Evolutionary conservation across 108 stramenopile genomes (phyloP), one percentile per base, ranked within the genome.

Genomic region (Discostella stelligeroides): DNA sequence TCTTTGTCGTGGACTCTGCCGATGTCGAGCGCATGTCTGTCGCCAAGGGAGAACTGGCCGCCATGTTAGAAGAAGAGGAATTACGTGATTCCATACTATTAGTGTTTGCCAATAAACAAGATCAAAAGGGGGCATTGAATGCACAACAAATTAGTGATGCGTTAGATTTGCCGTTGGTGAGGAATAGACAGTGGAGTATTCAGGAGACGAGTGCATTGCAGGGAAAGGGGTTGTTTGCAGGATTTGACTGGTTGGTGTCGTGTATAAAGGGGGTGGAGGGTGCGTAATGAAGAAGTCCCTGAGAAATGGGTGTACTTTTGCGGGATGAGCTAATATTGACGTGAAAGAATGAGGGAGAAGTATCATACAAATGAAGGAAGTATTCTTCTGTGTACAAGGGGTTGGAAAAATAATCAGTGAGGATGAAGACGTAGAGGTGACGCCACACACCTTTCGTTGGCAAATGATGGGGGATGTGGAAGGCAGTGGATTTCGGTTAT

Each of bases 71-170:
- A 68, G 98, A 99, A 69, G 98, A 99, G 25, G 98, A 99, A 62
- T 85, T 99, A 58, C 83, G 86, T 47, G 96, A 97, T 66, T 89
- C 98, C 10, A 96, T 99, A 70, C 70, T 99, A 68, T 75, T 99
- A 48, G 97, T 99, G 28, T 98, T 99, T 85, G 98, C 98, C 53
- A 99, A 99, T 82, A 99, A 99, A 86, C 98, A 99, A 70, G 98
- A 99, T 88, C 96, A 97, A 70, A 94, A 93, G 83, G 98, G 98
- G 51, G 96, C 97, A n/a, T 80, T 99, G 72, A 96, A 96, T 73
- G 96, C 97, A 9, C 92, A 95, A 61, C 90, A 97, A 79, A 94
- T 98, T 60, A 96, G 94, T 60, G 98, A 99, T 81, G 94, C 96
- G 5, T 68, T 99, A 34, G 98, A 97, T 46, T 77, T 99, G 58